Conservation (phyloP, 2,329 filamentous ascomycete genomes). For the Hypoxylon sp. region DNA sequence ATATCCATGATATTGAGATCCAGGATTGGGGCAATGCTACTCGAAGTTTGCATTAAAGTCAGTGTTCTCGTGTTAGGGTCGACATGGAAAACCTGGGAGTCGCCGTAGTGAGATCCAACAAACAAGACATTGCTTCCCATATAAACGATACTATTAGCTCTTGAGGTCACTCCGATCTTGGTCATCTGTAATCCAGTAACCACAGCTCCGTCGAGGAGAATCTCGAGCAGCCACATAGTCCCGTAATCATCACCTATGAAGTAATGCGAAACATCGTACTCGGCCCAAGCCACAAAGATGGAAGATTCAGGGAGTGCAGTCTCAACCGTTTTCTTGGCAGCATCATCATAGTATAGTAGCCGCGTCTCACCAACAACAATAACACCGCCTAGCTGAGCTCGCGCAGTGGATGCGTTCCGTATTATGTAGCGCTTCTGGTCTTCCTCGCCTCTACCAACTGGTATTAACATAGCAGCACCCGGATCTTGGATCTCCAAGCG, state of each 20-base stretch:
- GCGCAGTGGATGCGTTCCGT: conserved; percentile 67
- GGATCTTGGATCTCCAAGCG: conserved; percentile 68
- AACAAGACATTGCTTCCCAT: conserved; percentile 82
- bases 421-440: conserved; percentile 73
- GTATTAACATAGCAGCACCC: conserved; percentile 73
- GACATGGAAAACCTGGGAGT: conserved; percentile 81
- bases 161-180: conserved; percentile 75
- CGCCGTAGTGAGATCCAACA: conserved; percentile 91
- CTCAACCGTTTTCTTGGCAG: conserved; percentile 76
- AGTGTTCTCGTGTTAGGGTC: conserved; percentile 60
- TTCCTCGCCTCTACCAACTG: conserved; percentile 68
- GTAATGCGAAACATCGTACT: conserved; percentile 85
- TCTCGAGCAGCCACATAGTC: conserved; percentile 84
- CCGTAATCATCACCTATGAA: conserved; percentile 95
- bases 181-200: conserved; percentile 82
- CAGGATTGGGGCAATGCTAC: conserved; percentile 90
- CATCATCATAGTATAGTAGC: conserved; percentile 87
- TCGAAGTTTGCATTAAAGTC: conserved; percentile 79
- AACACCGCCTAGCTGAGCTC: conserved; percentile 76
- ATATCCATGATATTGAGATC: conserved; percentile 98
- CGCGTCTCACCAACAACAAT: conserved; percentile 85
- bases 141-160: conserved; percentile 84
- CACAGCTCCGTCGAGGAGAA: conserved; percentile 75
- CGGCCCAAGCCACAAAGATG: conserved; percentile 93
- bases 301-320: conserved; percentile 79